These are phyloP conservation scores for Eremothecium coryli DNA, from an alignment of 1,139 yeast genomes.

Conservation along the genomic window DNA sequence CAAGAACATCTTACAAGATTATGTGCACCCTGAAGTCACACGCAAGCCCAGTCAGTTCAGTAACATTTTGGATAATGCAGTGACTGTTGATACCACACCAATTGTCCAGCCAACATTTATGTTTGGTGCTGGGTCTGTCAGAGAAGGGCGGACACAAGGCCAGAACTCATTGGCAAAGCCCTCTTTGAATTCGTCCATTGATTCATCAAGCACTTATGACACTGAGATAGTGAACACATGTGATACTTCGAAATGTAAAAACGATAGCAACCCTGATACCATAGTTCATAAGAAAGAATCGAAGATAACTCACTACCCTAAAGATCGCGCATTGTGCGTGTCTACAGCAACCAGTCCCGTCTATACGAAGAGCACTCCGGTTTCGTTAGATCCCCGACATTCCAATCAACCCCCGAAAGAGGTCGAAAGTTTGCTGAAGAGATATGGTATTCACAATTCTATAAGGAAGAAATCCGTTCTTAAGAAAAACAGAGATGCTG, in stretches of 20 bases:
- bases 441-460: conserved; percentile 7
- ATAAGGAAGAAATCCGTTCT: conserved; percentile 10
- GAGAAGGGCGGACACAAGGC: background rate
- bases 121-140: background rate
- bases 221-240: background rate
- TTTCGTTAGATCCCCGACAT: conserved; percentile 27
- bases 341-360: no score
- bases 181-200: background rate
- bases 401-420: conserved; percentile 19
- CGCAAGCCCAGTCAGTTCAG: background rate
- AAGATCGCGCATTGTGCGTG: no score
- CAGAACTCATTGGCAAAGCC: background rate
- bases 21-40: no score
- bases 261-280: background rate
- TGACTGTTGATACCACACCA: background rate
- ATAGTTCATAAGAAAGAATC: background rate
- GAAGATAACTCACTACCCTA: no score
- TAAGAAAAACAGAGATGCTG: conserved; percentile 10
- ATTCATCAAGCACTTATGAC: no score
- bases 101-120: conserved; percentile 4
- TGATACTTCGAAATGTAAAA: no score
- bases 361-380: background rate
- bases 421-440: conserved; percentile 15
- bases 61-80: background rate
- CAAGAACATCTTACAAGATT: no score